Evolutionary conservation across 306 rosid genomes (phyloP).

Genomic region (Quercus rubra): DNA sequence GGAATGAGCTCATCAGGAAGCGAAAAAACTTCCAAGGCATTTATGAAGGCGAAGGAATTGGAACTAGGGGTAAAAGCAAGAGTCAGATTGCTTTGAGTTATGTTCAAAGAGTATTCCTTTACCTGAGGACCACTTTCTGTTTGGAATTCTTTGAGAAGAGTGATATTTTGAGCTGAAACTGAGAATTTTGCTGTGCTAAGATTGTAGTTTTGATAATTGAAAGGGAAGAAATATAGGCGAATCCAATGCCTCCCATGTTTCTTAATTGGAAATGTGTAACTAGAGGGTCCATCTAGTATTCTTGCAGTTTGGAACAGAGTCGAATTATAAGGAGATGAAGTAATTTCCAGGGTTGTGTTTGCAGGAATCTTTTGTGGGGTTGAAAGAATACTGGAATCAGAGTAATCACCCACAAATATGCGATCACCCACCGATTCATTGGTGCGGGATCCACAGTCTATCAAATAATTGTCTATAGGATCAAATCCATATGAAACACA

Average conservation of each 20-base stretch:
- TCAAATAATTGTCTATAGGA: slow-evolving; percentile 33
- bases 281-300: slow-evolving; percentile 35
- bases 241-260: slow-evolving; percentile 58
- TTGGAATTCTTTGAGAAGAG: slow-evolving; percentile 44
- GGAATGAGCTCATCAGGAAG: slow-evolving; percentile 55
- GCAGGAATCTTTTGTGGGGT: slow-evolving; percentile 29
- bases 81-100: slow-evolving; percentile 35
- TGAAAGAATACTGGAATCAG: slow-evolving; percentile 37
- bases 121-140: slow-evolving; percentile 11
- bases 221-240: slow-evolving; percentile 64
- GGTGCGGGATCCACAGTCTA: slow-evolving; percentile 62
- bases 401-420: slow-evolving; percentile 41
- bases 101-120: slow-evolving; percentile 54
- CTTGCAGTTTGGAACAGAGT: slow-evolving; percentile 48
- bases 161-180: slow-evolving; percentile 54
- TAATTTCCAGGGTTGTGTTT: slow-evolving; percentile 16
- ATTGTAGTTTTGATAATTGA: slow-evolving; percentile 25
- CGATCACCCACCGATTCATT: slow-evolving; percentile 39
- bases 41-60: slow-evolving; percentile 58
- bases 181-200: slow-evolving; percentile 59
- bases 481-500: slow-evolving; percentile 34
- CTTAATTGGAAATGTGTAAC: slow-evolving; percentile 49
- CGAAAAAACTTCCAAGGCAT: slow-evolving; percentile 58
- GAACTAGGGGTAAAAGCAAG: slow-evolving; percentile 52
- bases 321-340: slow-evolving; percentile 30